Conservation (phyloP, 768 basidiomycete species). For the Trametes cinnabarina region DNA sequence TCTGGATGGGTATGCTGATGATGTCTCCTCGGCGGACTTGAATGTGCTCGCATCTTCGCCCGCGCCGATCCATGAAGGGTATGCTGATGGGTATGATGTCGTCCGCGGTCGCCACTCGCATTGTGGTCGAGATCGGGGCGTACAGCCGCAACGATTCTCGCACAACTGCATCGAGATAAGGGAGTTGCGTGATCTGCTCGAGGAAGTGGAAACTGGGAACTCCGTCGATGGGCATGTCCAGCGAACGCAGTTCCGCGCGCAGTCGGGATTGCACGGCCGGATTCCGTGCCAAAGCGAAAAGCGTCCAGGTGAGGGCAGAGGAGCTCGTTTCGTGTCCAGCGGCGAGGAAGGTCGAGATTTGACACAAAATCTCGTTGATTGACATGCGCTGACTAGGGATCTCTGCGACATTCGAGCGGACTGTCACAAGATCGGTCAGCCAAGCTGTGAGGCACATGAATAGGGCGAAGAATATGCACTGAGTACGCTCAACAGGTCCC, state of each 20-base stretch:
- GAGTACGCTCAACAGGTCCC: conserved; percentile 51
- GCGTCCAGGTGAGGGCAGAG: conserved; percentile 58
- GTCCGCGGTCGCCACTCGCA: conserved; percentile 46
- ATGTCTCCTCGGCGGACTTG: conserved; percentile 44
- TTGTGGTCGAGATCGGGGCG: conserved; percentile 56
- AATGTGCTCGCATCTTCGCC: conserved; percentile 18
- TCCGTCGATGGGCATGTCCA: conserved; percentile 16
- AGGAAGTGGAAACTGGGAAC: conserved; percentile 10
- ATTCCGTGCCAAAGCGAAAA: conserved; percentile 53
- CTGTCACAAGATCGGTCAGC: conserved; percentile 31
- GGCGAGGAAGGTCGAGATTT: conserved; percentile 62
- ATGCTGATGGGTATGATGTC: conserved; percentile 51
- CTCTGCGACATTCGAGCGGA: conserved; percentile 56
- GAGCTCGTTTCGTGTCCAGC: conserved; percentile 67
- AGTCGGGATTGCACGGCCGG: conserved; percentile 46
- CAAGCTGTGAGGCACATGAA: not conserved
- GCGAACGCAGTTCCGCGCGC: conserved; percentile 41
- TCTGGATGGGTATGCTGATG: conserved; percentile 57
- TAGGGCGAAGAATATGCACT: conserved; percentile 14
- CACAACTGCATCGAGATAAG: conserved; percentile 61
- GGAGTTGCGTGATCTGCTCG: conserved; percentile 31
- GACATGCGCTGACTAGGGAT: conserved; percentile 49
- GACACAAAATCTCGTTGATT: conserved; percentile 55
- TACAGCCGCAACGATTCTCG: conserved; percentile 56
- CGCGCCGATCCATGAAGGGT: conserved; percentile 30